Evolutionary conservation across 148 eudicot species (phyloP), one percentile per base, ranked within the genome.

Genomic region (Camellia japonica): DNA sequence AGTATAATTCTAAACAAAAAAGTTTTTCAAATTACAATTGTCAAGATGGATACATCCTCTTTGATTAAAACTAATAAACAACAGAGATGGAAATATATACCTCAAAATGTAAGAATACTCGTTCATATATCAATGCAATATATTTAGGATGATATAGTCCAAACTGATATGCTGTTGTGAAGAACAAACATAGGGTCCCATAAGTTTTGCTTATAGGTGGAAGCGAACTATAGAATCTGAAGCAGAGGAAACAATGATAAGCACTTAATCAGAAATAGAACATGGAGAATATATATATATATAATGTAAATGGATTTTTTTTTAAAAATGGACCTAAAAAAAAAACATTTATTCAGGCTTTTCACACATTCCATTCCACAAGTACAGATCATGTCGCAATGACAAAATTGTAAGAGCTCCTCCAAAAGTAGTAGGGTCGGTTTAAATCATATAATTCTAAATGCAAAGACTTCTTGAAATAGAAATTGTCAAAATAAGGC

Each of bases 121-220:
- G 78, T 38, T 78, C 67, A 83, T 87, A 83, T 42, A 83, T 2
- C 84, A 90, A 80, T 55, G 89, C 92, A 54, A 94, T 85, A 82
- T 82, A 62, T 0, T 0, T 14, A 76, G 84, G 89, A 69, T 58
- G n/a, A 38, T 82, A 78, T 60, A 92, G 74, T 67, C 91, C 90
- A 65, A 94, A 65, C 75, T 85, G 86, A 84, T 5, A 79, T 54
- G 86, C 93, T 4, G 92, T 83, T 38, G 98, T 93, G 76, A 83
- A 23, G 49, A 84, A 4, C 59, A 94, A 80, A 83, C 98, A 94
- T n/a, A 88, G 85, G 19, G 98, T 93, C 59, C 98, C 98, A 81
- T 90, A 94, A 18, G 91, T 89, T 88, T 93, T 94, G 88, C 90
- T 93, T 86, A 93, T 88, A 49, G 98, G 97, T 67, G 98, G 98